Evolutionary conservation across 768 basidiomycete genomes (phyloP), one percentile per base, ranked within the genome.

Genomic region (Suillus variegatus): DNA sequence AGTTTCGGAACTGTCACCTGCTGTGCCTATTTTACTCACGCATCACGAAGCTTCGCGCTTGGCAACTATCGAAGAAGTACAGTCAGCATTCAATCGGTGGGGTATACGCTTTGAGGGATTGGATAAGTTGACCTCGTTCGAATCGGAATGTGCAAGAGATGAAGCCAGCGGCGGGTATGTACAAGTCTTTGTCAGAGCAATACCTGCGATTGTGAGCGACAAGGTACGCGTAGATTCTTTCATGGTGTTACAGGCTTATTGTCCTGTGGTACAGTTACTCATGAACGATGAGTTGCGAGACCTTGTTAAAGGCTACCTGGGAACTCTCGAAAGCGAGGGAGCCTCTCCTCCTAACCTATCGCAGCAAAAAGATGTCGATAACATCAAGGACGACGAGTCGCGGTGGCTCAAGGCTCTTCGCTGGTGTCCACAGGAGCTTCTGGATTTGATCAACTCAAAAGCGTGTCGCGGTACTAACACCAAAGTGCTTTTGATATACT

Each of bases 391-490:
- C 20, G 70, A 72, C 46, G 77, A 72, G 61, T 70, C 68, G 3
- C 68, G 64, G 32, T 94, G 94, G 94, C 77, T 91, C 71, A 86
- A 84, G 72, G 88, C 87, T 54, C 75, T 96, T 47, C 86, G 92
- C 32, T 88, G 86, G 83, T 95, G 93, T 75, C 97, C 97, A n/a
- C 83, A 82, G 60, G 87, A 85, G 62, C 81, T 99, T 61, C 76
- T 95, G 16, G 93, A 95, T 43, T 78, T 99, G 67, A 82, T 94
- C 70, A 96, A 98, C 76, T 97, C 95, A 12, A 96, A 94, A 78
- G 97, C 97, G 28, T 99, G 97, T 73, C 83, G 97, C 80, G 96
- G 97, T 90, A 73, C 69, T 74, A 56, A 62, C 40, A 55, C 57
- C 56, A 64, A 66, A 63, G 44, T 57, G 47, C 38, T 22, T n/a